Evolutionary conservation across 2,329 filamentous ascomycete species (phyloP).

Genomic region (Rhinocladiella mackenziei): DNA sequence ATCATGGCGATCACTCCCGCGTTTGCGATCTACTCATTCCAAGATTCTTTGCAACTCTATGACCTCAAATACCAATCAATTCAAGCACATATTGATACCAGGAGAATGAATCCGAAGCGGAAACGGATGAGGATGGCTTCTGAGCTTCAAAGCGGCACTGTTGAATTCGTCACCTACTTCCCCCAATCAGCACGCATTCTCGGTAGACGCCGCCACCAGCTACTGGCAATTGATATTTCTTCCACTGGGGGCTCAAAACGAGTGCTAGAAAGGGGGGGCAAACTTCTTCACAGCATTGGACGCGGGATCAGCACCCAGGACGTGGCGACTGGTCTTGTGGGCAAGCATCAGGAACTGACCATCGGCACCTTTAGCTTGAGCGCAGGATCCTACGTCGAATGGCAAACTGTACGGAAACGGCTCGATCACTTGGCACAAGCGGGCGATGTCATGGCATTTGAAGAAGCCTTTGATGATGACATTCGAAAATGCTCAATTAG

Average conservation of each 20-base stretch:
- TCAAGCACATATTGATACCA: slow-evolving; percentile 40
- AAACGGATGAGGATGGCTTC: slow-evolving; percentile 20
- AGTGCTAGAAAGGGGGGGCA: slow-evolving; percentile 16
- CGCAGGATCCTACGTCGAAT: slow-evolving; percentile 2
- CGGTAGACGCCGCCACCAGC: slow-evolving; percentile 39
- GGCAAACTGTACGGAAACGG: slow-evolving; percentile 33
- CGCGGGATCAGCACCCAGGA: slow-evolving; percentile 8
- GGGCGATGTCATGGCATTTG: slow-evolving; percentile 23
- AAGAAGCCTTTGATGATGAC: slow-evolving; percentile 17
- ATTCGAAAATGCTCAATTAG: slow-evolving; percentile 3
- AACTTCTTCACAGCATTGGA: slow-evolving; percentile 25
- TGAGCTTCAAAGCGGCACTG: slow-evolving; percentile 28
- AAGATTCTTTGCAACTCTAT: slow-evolving; percentile 43
- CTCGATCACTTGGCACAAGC: slow-evolving; percentile 19
- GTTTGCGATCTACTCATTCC: slow-evolving; percentile 39
- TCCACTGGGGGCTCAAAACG: slow-evolving; percentile 29
- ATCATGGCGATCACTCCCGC: slow-evolving; percentile 19
- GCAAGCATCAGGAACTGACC: slow-evolving; percentile 1
- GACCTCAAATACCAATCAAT: slow-evolving; percentile 47
- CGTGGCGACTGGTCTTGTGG: background rate
- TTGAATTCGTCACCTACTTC: slow-evolving; percentile 43
- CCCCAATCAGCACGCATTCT: slow-evolving; percentile 43
- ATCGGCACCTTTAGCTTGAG: slow-evolving; percentile 29
- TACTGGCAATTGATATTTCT: slow-evolving; percentile 45
- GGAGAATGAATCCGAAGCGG: slow-evolving; percentile 28